Evolutionary conservation across 2,329 filamentous ascomycete genomes (phyloP).

Genomic region (Botrytis fragariae): DNA sequence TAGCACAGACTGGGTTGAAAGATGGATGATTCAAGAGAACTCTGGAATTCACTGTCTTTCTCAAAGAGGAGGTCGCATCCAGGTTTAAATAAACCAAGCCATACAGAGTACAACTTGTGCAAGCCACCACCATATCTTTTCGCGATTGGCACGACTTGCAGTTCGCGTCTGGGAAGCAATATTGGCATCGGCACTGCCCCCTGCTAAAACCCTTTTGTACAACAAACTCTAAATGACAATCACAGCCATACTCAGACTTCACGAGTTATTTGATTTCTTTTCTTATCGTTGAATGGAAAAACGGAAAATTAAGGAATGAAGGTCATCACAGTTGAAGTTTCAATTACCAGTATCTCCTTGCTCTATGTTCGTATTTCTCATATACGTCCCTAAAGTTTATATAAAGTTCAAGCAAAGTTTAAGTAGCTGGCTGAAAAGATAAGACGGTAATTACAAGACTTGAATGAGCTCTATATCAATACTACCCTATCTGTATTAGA

Average conservation of each 20-base stretch:
- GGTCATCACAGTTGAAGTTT: neutral
- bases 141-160: neutral
- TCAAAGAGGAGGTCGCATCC: neutral
- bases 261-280: neutral
- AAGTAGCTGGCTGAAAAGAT: neutral
- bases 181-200: neutral
- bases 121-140: constrained; percentile 1
- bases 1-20: neutral
- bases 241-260: neutral
- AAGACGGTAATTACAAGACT: neutral
- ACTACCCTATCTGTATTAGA: neutral
- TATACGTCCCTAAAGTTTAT: neutral
- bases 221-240: neutral
- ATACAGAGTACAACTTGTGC: neutral
- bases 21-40: neutral
- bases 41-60: neutral
- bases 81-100: constrained; percentile 6
- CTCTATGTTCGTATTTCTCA: neutral
- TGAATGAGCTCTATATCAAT: neutral
- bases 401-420: neutral
- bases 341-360: neutral
- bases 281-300: neutral
- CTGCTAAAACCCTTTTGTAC: neutral
- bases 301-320: neutral
- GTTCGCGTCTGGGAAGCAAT: neutral